A percentile compares a stretch with the other conserved stretches of the same genome.
Conservation (phyloP, 495 filamentous ascomycete species). For the Penicillium bialowiezense region DNA sequence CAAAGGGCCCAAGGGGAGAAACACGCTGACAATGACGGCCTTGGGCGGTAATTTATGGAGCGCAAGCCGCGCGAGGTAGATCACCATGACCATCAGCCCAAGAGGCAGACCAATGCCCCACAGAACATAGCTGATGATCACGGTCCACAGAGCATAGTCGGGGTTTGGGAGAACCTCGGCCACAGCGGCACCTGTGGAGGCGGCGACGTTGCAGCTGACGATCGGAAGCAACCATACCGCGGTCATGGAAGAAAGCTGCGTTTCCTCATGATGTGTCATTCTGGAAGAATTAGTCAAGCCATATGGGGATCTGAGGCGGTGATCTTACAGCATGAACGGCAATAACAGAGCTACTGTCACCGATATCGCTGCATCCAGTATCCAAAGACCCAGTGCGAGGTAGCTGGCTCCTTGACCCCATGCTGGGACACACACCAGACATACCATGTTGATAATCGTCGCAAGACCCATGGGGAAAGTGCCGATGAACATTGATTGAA, state of each 20-base stretch:
- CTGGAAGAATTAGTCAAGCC: slow-evolving; percentile 12
- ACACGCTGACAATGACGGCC: slow-evolving; percentile 59
- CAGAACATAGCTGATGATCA: slow-evolving; percentile 55
- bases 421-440: slow-evolving; percentile 50
- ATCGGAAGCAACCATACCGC: slow-evolving; percentile 62
- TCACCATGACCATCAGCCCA: slow-evolving; percentile 51
- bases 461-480: slow-evolving; percentile 63
- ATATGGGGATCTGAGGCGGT: neutral
- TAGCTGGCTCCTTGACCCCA: slow-evolving; percentile 43
- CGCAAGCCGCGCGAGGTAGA: slow-evolving; percentile 60
- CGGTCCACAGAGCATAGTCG: slow-evolving; percentile 53
- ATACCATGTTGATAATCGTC: slow-evolving; percentile 59
- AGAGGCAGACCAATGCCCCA: slow-evolving; percentile 60
- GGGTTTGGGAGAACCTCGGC: slow-evolving; percentile 50
- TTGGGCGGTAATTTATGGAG: slow-evolving; percentile 54
- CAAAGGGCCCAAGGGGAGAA: slow-evolving; percentile 60
- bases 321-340: slow-evolving; percentile 54
- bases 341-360: slow-evolving; percentile 48
- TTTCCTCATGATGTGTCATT: slow-evolving; percentile 29
- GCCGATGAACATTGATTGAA: slow-evolving; percentile 60
- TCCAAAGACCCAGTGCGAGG: slow-evolving; percentile 57
- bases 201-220: slow-evolving; percentile 56
- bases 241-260: slow-evolving; percentile 49
- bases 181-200: slow-evolving; percentile 55
- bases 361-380: slow-evolving; percentile 52